Evolutionary conservation across 148 eudicot species (phyloP).

Genomic region (Pharnaceum exiguum): DNA sequence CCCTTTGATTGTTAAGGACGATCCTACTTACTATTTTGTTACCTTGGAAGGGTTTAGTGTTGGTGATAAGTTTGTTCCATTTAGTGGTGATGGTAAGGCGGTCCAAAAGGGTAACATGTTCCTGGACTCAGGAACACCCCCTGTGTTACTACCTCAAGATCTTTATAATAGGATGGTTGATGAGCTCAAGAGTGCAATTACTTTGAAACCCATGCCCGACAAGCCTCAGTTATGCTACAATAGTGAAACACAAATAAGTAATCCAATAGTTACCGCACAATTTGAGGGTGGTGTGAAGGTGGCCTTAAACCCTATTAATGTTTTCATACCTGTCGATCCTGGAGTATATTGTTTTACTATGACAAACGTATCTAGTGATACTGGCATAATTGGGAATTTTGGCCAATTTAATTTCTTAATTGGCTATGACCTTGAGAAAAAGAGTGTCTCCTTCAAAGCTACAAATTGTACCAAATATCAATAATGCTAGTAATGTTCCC

Average conservation of each 20-base stretch:
- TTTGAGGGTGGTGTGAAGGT: constrained; percentile 21
- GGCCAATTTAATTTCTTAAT: constrained; percentile 30
- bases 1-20: constrained; percentile 2
- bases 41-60: constrained; percentile 5
- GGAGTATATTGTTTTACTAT: constrained; percentile 18
- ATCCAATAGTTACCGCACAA: constrained; percentile 16
- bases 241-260: neutral
- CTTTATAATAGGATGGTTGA: neutral
- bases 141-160: neutral
- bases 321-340: neutral
- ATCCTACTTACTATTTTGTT: neutral
- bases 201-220: neutral
- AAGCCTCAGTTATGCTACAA: neutral
- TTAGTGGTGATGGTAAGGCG: neutral
- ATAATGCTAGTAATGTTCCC: no score
- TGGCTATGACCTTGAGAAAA: constrained; percentile 26
- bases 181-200: neutral
- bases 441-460: constrained; percentile 30
- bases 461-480: constrained; percentile 20
- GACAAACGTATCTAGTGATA: neutral
- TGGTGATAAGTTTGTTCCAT: neutral
- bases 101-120: constrained; percentile 1
- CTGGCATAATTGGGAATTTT: constrained; percentile 24
- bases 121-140: neutral
- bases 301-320: constrained; percentile 7